Base-by-base conservation (phyloP, 345 rosid species). In the Bruguiera sexangula region DNA sequence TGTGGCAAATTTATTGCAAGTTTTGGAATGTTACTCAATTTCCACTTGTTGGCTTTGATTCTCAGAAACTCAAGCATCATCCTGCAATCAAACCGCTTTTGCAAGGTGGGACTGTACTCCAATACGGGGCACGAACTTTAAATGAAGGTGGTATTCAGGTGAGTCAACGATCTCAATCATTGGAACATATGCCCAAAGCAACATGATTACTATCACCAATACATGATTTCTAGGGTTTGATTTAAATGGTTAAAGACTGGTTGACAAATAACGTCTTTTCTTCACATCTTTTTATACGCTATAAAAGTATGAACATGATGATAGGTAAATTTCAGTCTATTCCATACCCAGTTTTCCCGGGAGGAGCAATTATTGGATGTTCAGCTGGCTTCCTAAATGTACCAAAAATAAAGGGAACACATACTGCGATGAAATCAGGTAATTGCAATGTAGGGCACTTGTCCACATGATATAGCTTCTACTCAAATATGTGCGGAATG, bases 371-470 rank as follows among this genome's bases (percentile, higher is more conserved):
- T 69, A 84, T 91, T 64, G 98, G 98, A 74, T 94, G 97, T 77
- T 87, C 97, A 3, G 98, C 98, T 77, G 98, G 98, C 68, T 94
- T 94, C 82, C 67, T 94, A 61, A 94, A 94, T 75, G 98, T 94
- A 56, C 98, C 96, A 66, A 94, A 94, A 81, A 91, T 94, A 80
- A 94, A 94, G 83, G 98, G 98, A 67, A 89, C 97, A n/a, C 98
- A 94, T 67, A 91, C 98, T 21, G 96, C 98, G 61, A 91, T 94
- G 97, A 94, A 94, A 83, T 94, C 98, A 86, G 98, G 98, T 91
- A 65, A 31, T 2, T 59, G n/a, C 67, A 36, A 27, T 59, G 46
- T 30, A 27, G 31, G 22, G 65, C 15, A n/a, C 16, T 66, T 29
- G 50, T 60, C 50, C 59, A 48, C 20, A 9, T 71, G 36, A 29